Base-by-base conservation (phyloP, 129 eudicot genomes). In the Tanacetum coccineum region DNA sequence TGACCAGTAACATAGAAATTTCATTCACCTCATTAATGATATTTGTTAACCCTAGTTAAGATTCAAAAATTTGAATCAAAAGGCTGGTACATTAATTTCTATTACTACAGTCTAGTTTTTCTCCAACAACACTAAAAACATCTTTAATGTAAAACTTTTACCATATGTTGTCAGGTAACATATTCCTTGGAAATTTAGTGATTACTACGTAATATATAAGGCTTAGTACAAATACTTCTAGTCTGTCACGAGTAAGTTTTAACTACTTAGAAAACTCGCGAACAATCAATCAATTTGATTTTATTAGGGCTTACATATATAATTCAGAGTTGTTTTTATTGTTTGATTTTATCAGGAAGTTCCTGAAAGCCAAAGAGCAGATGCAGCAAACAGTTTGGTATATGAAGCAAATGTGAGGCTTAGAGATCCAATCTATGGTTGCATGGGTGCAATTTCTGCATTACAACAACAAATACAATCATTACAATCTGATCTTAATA, bases 401-500 rank as follows among this genome's bases (percentile, higher is more conserved):
- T 86, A 86, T 52, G 92, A 86, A 79, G 92, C 92, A 13, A 86
- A 86, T 66, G 85, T 86, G 19, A 80, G 92, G 76, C 73, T 86
- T 53, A 67, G 88, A 66, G 92, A 86, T 69, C 92, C 92, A 13
- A 70, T 86, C 26, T 86, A 86, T 22, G 92, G 92, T 3, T 86
- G 92, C 85, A 86, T 86, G 92, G 92, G 92, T 63, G 92, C 92
- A 63, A 86, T 86, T 39, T 86, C 88, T 5, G 80, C 92, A 18
- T 60, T 86, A 40, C 92, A 86, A 75, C 92, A 76, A 45, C 85
- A 86, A 77, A 75, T 86, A 17, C 92, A 86, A 66, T 64, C 80
- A 26, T 53, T 86, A 42, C 92, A 86, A 75, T 70, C 81, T 49
- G 83, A 86, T 61, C 83, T 86, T 3, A 78, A 75, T 67, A 83